Base-by-base conservation (phyloP, 2,329 filamentous ascomycete genomes). In the Acarospora socialis region DNA sequence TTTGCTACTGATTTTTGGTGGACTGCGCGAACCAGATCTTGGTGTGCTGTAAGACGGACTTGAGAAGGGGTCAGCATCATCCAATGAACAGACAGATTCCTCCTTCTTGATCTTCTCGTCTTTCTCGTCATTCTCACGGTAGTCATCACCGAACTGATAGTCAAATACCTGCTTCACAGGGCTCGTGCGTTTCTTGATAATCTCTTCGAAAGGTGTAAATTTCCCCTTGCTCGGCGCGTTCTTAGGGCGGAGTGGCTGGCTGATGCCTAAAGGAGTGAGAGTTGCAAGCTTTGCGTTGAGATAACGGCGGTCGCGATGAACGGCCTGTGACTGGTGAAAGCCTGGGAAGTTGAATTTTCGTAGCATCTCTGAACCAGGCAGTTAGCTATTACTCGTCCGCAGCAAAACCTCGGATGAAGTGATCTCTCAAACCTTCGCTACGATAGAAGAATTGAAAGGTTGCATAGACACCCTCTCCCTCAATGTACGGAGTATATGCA, bases 401-500 rank as follows among this genome's bases (percentile, higher is more conserved):
- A 22, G 9, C 15, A 22, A 10, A 16, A 2, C 13, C 12, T 2
- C 12, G 4, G 3, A 14, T n/a, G n/a, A 31, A 13, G 10, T n/a
- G 12, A 10, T 13, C 10, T 22, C 7, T 16, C 10, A 28, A 37
- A 42, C 39, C 39, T 29, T 26, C 32, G 29, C 38, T 41, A 32
- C 40, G 28, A 16, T 41, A 43, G 23, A 43, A 43, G 32, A 43
- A 43, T 15, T 41, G 33, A 28, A 43, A 41, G 4, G 30, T 36
- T 17, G 40, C 40, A 25, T 26, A 41, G 20, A 32, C 16, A 7
- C 31, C 31, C 29, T 43, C 40, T 4, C 17, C 26, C 10, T 18
- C 9, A 6, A 12, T 22, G 16, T 35, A 39, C 10, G 33, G 33
- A 13, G 9, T 14, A 21, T 32, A 36, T 3, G 15, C 10, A 7